Evolutionary conservation across 148 eudicot species (phyloP).

Genomic region (Rhododendron mucronatum): DNA sequence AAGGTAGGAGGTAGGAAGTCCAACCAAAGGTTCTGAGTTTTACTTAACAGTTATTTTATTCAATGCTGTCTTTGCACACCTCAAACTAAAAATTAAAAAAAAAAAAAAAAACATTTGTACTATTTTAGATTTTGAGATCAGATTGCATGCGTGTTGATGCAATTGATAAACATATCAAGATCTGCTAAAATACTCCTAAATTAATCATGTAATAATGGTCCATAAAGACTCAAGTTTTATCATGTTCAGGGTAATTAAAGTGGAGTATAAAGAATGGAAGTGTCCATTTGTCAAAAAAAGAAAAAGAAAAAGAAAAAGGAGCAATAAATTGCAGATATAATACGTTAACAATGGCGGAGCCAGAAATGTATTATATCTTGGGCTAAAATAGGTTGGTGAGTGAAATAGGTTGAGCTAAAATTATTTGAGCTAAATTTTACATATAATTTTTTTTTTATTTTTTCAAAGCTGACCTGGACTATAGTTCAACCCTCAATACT

Average conservation of each 20-base stretch:
- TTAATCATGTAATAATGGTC: not conserved
- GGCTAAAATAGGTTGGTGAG: too few species aligned
- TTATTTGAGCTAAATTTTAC: too few species aligned
- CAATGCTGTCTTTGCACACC: not conserved
- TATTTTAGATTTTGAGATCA: not conserved
- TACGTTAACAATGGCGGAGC: too few species aligned
- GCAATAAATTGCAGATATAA: too few species aligned
- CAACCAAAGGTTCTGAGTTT: not conserved
- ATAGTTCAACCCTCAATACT: too few species aligned
- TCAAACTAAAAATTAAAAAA: not conserved
- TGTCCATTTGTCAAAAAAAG: not conserved
- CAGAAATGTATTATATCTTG: too few species aligned
- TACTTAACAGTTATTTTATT: not conserved
- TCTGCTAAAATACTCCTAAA: not conserved
- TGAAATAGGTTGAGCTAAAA: too few species aligned
- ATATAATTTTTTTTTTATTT: too few species aligned
- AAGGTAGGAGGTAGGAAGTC: constrained; percentile 6
- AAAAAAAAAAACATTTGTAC: not conserved
- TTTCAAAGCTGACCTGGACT: too few species aligned
- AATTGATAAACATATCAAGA: not conserved
- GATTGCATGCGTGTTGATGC: not conserved
- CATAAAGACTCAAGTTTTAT: not conserved
- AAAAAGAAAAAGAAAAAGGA: too few species aligned
- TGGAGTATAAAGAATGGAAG: too few species aligned
- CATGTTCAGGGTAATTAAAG: not conserved